Base-by-base conservation (phyloP, 1,139 yeast species). In the Williopsis jadinii region DNA sequence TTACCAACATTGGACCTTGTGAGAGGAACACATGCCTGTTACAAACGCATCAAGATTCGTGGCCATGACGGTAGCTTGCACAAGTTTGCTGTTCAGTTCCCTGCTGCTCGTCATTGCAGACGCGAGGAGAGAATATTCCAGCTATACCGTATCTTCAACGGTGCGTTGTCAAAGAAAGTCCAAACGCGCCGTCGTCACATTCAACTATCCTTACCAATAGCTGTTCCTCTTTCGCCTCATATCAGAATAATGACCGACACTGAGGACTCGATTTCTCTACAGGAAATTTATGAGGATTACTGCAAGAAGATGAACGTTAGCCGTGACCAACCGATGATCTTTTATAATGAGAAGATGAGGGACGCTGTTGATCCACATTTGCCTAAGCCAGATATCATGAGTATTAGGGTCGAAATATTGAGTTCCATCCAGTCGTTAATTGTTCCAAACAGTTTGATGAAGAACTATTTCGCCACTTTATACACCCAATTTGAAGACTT, bases 51-150 rank as follows among this genome's bases (percentile, higher is more conserved):
- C 50, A 84, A 87, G 45, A 86, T 94, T 40, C 77, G 97, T 41
- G 98, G 97, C 9, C 86, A 86, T 54, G 97, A 92, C 60, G 98
- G 97, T 50, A 79, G 88, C 49, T 64, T 84, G 44, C 96, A 92
- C 62, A 79, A 92, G 36, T 94, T 92, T 70, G 95, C 96, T 1
- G 95, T 94, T 13, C 98, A 94, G 65, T 90, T 85, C 63, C 98
- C 99, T 5, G 95, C 98, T 13, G 97, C 96, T 10, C 80, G 98
- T 54, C 97, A 92, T 56, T 87, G 96, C 55, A 84, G 98, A 58
- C 79, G 98, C 44, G 99, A 94, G 61, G 99, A 94, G 59, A 75
- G 95, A 39, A 83, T 92, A 44, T 84, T 87, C 70, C 98, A 92
- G 61, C 65, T 94, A 51, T 90, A 87, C 72, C 75, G 96, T 53